Percentiles rank a stretch among this genome's conserved stretches.
These are phyloP conservation scores for Balakata baccata DNA, from an alignment of 345 rosid genomes.

Conservation along the genomic window DNA sequence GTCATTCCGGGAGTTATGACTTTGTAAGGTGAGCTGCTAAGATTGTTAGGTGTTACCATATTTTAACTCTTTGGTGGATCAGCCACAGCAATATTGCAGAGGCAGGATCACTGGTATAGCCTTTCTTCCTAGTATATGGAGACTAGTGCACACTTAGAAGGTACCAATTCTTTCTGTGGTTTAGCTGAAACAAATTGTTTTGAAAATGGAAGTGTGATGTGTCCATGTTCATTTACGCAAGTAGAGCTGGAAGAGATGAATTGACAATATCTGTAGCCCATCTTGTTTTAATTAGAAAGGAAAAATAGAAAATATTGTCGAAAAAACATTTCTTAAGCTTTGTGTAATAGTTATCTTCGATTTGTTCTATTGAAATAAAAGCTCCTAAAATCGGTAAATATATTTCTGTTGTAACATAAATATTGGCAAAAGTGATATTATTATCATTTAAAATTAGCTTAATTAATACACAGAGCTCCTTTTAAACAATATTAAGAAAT, in stretches of 20 bases:
- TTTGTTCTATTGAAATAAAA: too few relatives aligned
- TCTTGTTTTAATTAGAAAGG: too few relatives aligned
- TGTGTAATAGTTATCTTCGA: too few relatives aligned
- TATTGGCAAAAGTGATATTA: too few relatives aligned
- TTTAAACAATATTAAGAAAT: background rate
- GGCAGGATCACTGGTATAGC: background rate
- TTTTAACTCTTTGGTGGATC: background rate
- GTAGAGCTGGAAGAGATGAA: background rate
- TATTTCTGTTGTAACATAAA: too few relatives aligned
- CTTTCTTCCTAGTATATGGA: background rate
- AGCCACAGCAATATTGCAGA: background rate
- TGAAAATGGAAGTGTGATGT: background rate
- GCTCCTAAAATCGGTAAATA: too few relatives aligned
- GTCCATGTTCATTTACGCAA: background rate
- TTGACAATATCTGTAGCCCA: too few relatives aligned
- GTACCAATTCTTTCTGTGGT: background rate
- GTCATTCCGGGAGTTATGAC: slow-evolving; percentile 7
- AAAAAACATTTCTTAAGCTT: too few relatives aligned
- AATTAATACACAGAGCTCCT: too few relatives aligned
- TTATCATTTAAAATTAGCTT: too few relatives aligned
- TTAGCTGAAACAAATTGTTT: background rate
- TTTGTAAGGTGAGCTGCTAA: background rate
- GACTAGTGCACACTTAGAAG: background rate
- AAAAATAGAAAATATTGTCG: too few relatives aligned
- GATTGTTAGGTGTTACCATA: background rate